A percentile compares a stretch with the other conserved stretches of the same genome.
Evolutionary conservation across 177 flowering plant genomes (phyloP).

Genomic region (Vitis hybrid): DNA sequence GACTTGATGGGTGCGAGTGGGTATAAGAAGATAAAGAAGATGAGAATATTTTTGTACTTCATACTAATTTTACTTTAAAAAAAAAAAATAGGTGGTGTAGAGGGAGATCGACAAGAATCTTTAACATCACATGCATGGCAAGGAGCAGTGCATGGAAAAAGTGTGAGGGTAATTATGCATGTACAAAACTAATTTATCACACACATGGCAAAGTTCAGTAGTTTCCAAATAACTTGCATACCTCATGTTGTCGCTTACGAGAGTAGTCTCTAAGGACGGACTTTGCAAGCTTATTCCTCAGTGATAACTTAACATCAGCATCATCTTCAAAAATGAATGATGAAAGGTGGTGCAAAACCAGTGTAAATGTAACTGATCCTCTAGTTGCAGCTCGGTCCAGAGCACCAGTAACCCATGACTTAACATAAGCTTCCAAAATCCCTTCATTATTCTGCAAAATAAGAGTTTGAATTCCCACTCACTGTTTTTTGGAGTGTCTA

Average conservation of each 20-base stretch:
- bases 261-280: constrained; percentile 78
- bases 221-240: constrained; percentile 24
- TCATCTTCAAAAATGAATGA: constrained; percentile 53
- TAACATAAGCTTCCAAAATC: constrained; percentile 79
- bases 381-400: constrained; percentile 78
- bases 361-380: constrained; percentile 52
- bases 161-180: background rate
- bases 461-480: background rate
- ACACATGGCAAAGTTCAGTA: background rate
- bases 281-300: constrained; percentile 65
- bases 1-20: too few relatives aligned
- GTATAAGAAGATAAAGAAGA: too few relatives aligned
- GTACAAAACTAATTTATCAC: background rate
- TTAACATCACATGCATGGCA: background rate
- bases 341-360: constrained; percentile 83
- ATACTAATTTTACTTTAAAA: too few relatives aligned
- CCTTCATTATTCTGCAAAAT: constrained; percentile 69
- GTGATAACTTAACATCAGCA: constrained; percentile 32
- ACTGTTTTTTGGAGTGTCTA: too few relatives aligned
- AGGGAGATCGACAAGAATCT: too few relatives aligned
- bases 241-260: constrained; percentile 68
- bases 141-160: background rate
- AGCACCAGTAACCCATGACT: constrained; percentile 82
- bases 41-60: too few relatives aligned
- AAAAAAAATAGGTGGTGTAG: too few relatives aligned